phyloP scores from a whole-genome alignment of 1,139 yeast species.

The Saccharomyces pastorianus region DNA sequence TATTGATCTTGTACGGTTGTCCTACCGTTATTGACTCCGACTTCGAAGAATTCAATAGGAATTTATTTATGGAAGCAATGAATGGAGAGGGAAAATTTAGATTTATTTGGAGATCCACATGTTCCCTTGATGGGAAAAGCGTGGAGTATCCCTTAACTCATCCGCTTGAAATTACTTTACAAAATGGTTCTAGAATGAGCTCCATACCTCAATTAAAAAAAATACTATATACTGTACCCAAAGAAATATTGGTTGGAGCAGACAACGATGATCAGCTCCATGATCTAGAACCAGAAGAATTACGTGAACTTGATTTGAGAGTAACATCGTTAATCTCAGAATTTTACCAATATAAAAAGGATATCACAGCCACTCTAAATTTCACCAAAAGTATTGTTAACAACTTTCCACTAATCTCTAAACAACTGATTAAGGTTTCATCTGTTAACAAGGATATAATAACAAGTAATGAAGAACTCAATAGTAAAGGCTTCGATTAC shows the following conservation, averaged over 20 bases:
- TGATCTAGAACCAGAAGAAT: slow-evolving; percentile 32
- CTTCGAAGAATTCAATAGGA: slow-evolving; percentile 51
- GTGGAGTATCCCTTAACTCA: neutral
- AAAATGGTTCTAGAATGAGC: neutral
- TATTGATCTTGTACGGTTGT: slow-evolving; percentile 42
- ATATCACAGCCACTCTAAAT: slow-evolving; percentile 30
- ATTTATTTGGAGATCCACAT: slow-evolving; percentile 66
- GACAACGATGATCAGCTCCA: slow-evolving; percentile 30
- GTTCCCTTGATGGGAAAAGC: slow-evolving; percentile 7
- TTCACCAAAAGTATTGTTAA: slow-evolving; percentile 36
- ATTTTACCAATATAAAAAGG: slow-evolving; percentile 20
- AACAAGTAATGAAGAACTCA: slow-evolving; percentile 11
- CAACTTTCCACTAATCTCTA: slow-evolving; percentile 46
- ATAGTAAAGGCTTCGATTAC: slow-evolving; percentile 23
- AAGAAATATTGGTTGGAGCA: slow-evolving; percentile 2
- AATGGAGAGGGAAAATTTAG: slow-evolving; percentile 51
- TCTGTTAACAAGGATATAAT: slow-evolving; percentile 10
- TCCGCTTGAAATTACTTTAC: slow-evolving; percentile 3
- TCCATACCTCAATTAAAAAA: neutral
- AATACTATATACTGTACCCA: neutral
- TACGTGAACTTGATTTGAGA: slow-evolving; percentile 40
- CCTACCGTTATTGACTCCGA: slow-evolving; percentile 42
- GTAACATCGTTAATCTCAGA: slow-evolving; percentile 40
- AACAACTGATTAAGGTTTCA: slow-evolving; percentile 14
- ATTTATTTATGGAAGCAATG: slow-evolving; percentile 50